phyloP scores from a whole-genome alignment of 352 stramenopile species.

The Pythium folliculosum region DNA sequence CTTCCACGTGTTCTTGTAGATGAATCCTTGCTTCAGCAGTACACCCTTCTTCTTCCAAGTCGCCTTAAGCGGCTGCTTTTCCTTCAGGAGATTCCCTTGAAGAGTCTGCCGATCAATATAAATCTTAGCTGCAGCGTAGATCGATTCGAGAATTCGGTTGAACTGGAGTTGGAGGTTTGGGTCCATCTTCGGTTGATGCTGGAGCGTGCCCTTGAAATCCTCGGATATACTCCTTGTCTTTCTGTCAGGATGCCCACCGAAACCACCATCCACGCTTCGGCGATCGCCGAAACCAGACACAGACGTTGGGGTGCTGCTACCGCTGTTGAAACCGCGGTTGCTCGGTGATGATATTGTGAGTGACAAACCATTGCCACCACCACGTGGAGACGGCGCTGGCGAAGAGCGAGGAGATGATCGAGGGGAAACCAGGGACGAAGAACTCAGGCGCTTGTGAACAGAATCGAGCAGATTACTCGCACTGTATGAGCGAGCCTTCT shows the following conservation, averaged over 20 bases:
- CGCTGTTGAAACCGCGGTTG: conserved; percentile 58
- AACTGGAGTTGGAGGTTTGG: conserved; percentile 81
- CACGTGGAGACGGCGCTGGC: conserved; percentile 53
- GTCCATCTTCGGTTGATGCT: conserved; percentile 83
- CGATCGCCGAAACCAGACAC: conserved; percentile 43
- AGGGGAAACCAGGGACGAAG: conserved; percentile 51
- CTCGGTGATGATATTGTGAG: conserved; percentile 82
- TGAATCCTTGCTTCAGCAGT: conserved; percentile 87
- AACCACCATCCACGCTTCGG: conserved; percentile 57
- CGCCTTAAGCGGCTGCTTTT: conserved; percentile 64
- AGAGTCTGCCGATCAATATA: conserved; percentile 81
- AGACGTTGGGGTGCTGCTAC: conserved; percentile 64
- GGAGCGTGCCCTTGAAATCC: conserved; percentile 66
- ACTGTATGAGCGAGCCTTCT: conserved; percentile 77
- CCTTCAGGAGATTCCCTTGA: conserved; percentile 57
- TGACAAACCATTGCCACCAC: conserved; percentile 44
- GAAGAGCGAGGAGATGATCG: conserved; percentile 70
- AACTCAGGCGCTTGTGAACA: conserved; percentile 76
- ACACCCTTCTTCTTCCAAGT: conserved; percentile 91
- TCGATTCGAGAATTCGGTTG: conserved; percentile 80
- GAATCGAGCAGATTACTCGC: conserved; percentile 85
- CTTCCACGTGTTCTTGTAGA: conserved; percentile 92
- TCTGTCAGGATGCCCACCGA: conserved; percentile 43
- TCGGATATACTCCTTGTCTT: conserved; percentile 82
- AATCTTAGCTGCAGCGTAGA: conserved; percentile 83